phyloP scores from a whole-genome alignment of 2,329 filamentous ascomycete species.

The Rachicladosporium sp. region DNA sequence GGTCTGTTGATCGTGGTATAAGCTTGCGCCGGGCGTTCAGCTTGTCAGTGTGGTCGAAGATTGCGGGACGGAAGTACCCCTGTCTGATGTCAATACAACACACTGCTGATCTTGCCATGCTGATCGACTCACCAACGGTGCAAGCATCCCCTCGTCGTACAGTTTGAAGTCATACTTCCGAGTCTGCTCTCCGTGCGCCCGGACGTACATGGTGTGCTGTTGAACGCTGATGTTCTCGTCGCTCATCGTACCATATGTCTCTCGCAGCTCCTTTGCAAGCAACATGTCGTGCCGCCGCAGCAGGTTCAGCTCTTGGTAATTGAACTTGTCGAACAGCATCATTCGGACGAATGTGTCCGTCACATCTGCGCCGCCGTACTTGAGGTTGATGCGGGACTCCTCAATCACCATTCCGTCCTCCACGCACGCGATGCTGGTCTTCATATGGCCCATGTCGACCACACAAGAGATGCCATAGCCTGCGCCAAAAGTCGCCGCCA shows the following conservation, averaged over 20 bases:
- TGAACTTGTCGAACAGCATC: constrained; percentile 94
- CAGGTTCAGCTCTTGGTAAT: constrained; percentile 89
- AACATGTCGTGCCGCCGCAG: constrained; percentile 82
- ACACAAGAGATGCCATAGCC: constrained; percentile 91
- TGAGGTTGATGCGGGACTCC: constrained; percentile 88
- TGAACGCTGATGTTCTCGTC: constrained; percentile 84
- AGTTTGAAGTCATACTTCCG: constrained; percentile 92
- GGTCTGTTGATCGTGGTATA: constrained; percentile 77
- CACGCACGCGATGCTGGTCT: constrained; percentile 93
- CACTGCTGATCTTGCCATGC: not conserved
- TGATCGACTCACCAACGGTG: constrained; percentile 53
- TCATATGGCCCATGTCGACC: constrained; percentile 91
- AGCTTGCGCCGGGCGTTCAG: constrained; percentile 67
- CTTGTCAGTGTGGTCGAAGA: constrained; percentile 77
- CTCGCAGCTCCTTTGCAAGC: constrained; percentile 89
- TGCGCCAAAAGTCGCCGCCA: constrained; percentile 88
- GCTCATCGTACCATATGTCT: constrained; percentile 81
- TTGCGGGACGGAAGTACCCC: constrained; percentile 74
- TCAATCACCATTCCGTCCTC: constrained; percentile 93
- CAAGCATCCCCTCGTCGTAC: constrained; percentile 91
- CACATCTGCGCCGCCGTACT: constrained; percentile 84
- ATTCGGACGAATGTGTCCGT: constrained; percentile 94
- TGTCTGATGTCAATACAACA: constrained; percentile 11
- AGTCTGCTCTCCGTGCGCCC: constrained; percentile 77
- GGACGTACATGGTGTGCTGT: constrained; percentile 78